phyloP scores from a whole-genome alignment of 2,329 filamentous ascomycete species.

The Fusarium goolgardi region DNA sequence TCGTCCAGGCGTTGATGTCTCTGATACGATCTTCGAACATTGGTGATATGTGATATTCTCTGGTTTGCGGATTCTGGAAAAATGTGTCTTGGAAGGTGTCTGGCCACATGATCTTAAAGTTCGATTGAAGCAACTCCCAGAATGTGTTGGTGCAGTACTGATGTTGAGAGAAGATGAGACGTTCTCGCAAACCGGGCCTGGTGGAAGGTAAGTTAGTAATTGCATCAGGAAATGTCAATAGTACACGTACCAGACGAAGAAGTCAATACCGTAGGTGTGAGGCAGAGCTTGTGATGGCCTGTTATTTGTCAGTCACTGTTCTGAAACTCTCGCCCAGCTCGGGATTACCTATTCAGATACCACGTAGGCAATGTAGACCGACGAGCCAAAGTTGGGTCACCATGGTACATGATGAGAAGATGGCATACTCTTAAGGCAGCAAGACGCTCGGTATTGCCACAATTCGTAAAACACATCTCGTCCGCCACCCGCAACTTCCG shows the following conservation, averaged over 20 bases:
- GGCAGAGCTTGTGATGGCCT: slow-evolving; percentile 48
- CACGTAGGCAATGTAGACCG: slow-evolving; percentile 42
- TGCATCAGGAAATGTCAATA: accelerated
- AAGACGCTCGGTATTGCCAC: slow-evolving; percentile 39
- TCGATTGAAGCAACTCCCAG: slow-evolving; percentile 44
- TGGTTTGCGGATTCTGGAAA: slow-evolving; percentile 41
- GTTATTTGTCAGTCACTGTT: background rate
- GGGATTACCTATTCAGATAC: slow-evolving; percentile 44
- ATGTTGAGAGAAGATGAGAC: slow-evolving; percentile 49
- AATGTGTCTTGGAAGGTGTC: slow-evolving; percentile 46
- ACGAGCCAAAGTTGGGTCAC: slow-evolving; percentile 40
- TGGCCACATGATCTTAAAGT: slow-evolving; percentile 45
- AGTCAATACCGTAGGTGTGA: slow-evolving; percentile 49
- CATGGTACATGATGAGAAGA: slow-evolving; percentile 44
- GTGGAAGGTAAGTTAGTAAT: background rate
- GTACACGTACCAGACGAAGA: slow-evolving; percentile 47
- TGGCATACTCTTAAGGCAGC: slow-evolving; percentile 46
- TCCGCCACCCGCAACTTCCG: slow-evolving; percentile 44
- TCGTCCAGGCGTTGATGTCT: slow-evolving; percentile 49
- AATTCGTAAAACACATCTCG: slow-evolving; percentile 40
- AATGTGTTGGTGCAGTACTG: slow-evolving; percentile 48
- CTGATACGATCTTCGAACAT: slow-evolving; percentile 44
- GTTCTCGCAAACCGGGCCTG: slow-evolving; percentile 48
- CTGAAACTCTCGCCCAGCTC: accelerated
- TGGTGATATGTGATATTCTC: slow-evolving; percentile 42